These are phyloP conservation scores for Litchi chinensis DNA, from an alignment of 345 rosid genomes.

Conservation along the genomic window DNA sequence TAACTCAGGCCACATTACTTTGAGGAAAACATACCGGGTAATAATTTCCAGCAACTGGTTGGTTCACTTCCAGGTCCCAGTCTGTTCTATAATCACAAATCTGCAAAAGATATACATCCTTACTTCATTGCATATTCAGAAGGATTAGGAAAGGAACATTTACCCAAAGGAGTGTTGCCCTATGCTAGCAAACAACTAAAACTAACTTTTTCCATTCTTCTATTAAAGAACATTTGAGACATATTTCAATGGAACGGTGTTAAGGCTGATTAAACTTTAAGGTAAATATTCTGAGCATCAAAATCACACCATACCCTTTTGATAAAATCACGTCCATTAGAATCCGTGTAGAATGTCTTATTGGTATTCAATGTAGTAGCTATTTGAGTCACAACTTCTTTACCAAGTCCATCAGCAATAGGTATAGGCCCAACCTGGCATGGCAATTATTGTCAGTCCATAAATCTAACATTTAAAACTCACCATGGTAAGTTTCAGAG, in stretches of 20 bases:
- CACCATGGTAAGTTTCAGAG: too few species aligned
- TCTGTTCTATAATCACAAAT: slow-evolving; percentile 89
- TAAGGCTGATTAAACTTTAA: neutral
- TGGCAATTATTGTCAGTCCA: slow-evolving; percentile 13
- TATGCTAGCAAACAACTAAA: neutral
- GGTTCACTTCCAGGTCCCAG: slow-evolving; percentile 91
- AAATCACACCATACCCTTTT: slow-evolving; percentile 48
- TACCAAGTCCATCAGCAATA: slow-evolving; percentile 67
- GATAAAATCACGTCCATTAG: slow-evolving; percentile 84
- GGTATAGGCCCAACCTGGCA: slow-evolving; percentile 75
- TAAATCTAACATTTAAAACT: neutral
- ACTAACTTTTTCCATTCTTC: neutral
- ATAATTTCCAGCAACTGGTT: slow-evolving; percentile 94
- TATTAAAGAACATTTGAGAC: neutral
- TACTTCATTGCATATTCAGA: slow-evolving; percentile 19
- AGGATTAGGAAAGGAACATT: slow-evolving; percentile 8
- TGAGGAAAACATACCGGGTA: slow-evolving; percentile 70
- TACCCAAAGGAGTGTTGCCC: slow-evolving; percentile 1
- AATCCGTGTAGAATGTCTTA: slow-evolving; percentile 77
- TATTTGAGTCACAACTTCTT: slow-evolving; percentile 74
- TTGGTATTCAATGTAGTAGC: slow-evolving; percentile 54
- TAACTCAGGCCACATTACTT: neutral
- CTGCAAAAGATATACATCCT: slow-evolving; percentile 43
- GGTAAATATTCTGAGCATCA: slow-evolving; percentile 1
- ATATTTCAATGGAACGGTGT: neutral